These are phyloP conservation scores for Cladorrhinum samala DNA, from an alignment of 495 filamentous ascomycete genomes.

Conservation along the genomic window DNA sequence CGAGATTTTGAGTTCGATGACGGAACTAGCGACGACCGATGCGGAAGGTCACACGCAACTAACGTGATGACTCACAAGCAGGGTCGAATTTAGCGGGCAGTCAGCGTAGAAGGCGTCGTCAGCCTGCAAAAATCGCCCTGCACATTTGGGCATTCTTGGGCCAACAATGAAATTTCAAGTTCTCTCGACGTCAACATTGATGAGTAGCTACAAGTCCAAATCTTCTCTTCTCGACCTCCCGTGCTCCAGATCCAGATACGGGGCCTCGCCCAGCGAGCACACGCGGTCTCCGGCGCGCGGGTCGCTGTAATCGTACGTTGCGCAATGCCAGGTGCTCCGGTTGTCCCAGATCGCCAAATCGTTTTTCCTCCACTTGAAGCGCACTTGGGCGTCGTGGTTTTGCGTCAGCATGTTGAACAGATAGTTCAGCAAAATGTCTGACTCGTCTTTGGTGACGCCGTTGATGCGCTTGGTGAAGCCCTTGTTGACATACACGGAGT, in stretches of 20 bases:
- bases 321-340: conserved; percentile 50
- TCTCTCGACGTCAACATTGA: no score
- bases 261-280: conserved; percentile 20
- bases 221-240: conserved; percentile 14
- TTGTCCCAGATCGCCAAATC: conserved; percentile 77
- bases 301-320: conserved; percentile 42
- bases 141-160: no score
- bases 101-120: no score
- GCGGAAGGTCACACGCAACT: no score
- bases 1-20: no score
- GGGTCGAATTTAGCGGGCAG: no score
- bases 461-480: conserved; percentile 74
- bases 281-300: conserved; percentile 18
- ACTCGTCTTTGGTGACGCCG: conserved; percentile 65
- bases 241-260: conserved; percentile 16
- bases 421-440: conserved; percentile 58
- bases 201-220: conserved; percentile 10
- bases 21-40: no score
- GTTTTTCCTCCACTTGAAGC: conserved; percentile 65
- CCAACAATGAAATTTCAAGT: no score
- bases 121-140: no score
- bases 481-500: conserved; percentile 71
- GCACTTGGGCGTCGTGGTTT: conserved; percentile 60
- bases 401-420: conserved; percentile 58
- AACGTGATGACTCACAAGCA: no score